Evolutionary conservation across 2,329 filamentous ascomycete species (phyloP), one percentile per base, ranked within the genome.

Genomic region (Hypomyces perniciosus): DNA sequence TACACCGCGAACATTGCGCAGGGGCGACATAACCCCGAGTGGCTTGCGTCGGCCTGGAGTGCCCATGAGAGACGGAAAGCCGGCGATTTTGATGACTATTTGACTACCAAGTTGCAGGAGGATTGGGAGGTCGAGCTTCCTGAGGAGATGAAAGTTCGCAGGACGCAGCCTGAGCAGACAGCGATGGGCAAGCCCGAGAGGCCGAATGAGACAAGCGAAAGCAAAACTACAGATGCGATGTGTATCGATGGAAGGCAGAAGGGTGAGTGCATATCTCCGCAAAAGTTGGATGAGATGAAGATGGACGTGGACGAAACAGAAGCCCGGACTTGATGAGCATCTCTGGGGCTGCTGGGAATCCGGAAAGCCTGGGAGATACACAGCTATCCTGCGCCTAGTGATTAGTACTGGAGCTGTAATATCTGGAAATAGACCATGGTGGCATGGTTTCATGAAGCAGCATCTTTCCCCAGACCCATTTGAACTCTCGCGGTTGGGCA

Each of bases 11-110:
- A 76, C 54, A 62, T 82, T 13, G 55, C 61, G 5, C 63, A 67
- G 34, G 79, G 79, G 4, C 71, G 69, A 33, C 75, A 80, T 51
- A 77, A 81, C 55, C 68, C 71, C 1, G 68, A 71, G 10, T 82
- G 79, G 79, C 69, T 83, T 6, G 64, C 60, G 12, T 68, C 75
- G 50, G 79, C 79, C 1, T 80, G 74, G 68, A 61, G 61, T 4
- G 79, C 79, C 1, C 76, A 80, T 54, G 67, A 71, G 48, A 67
- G 70, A 59, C 74, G 78, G 50, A 68, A 65, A 46, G 60, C 65
- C 1, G 79, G 79, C 4, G 67, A 74, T 2, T 82, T 79, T 53
- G 72, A 80, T 52, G 70, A 72, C 4, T 74, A 70, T 46, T 63
- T 78, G 30, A 62, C 68, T 8, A 58, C 63, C 2, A 71, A 71